Conservation (phyloP, 2,329 filamentous ascomycete species). For the Zymoseptoria ardabiliae region DNA sequence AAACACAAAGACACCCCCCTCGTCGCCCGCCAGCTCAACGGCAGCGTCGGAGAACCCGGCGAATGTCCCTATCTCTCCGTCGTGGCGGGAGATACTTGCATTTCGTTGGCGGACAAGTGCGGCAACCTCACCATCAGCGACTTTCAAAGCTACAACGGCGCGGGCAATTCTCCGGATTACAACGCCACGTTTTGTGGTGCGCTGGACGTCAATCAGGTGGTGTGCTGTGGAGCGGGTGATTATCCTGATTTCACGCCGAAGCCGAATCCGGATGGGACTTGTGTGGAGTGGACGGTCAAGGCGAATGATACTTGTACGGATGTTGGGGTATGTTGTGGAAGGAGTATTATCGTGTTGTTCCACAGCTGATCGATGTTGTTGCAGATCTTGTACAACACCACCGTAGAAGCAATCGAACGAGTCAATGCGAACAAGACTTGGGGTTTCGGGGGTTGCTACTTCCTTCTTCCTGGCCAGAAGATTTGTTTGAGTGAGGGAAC, state of each 20-base stretch:
- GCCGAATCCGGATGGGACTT: slow-evolving; percentile 32
- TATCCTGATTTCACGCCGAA: slow-evolving; percentile 27
- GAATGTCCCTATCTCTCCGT: not conserved
- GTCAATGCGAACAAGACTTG: slow-evolving; percentile 38
- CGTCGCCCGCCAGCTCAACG: not conserved
- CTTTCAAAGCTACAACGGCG: not conserved
- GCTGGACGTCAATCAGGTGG: slow-evolving; percentile 2
- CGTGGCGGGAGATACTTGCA: not conserved
- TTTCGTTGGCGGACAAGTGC: not conserved
- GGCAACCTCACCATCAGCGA: not conserved
- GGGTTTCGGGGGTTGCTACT: slow-evolving; percentile 37
- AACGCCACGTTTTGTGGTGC: not conserved
- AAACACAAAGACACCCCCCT: not conserved
- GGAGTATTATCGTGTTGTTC: too few relatives aligned
- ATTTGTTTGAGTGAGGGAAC: slow-evolving; percentile 38
- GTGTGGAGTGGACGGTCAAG: slow-evolving; percentile 32
- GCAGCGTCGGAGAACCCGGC: not conserved
- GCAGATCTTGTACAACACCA: slow-evolving; percentile 31
- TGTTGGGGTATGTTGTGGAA: not conserved
- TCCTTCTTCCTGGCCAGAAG: slow-evolving; percentile 24
- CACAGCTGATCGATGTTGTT: slow-evolving; percentile 18
- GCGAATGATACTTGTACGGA: slow-evolving; percentile 30
- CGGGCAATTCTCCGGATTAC: not conserved
- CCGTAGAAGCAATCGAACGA: slow-evolving; percentile 31
- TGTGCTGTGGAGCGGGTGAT: slow-evolving; percentile 11